Evolutionary conservation across 306 rosid species (phyloP).

Genomic region (Rosa persica): DNA sequence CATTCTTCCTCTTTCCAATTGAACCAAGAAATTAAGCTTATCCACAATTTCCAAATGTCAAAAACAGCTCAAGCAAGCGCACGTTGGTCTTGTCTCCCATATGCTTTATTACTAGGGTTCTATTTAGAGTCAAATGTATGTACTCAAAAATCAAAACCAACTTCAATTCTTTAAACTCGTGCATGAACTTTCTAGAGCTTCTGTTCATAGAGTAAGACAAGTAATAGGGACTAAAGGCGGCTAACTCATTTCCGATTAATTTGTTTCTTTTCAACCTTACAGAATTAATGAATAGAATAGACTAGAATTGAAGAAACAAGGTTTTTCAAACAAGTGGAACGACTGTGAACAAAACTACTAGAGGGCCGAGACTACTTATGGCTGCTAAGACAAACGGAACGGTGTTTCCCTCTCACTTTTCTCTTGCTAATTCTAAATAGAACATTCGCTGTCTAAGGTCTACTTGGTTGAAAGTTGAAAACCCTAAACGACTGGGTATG

Average conservation of each 20-base stretch:
- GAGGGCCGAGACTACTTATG: background rate
- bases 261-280: background rate
- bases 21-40: background rate
- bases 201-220: background rate
- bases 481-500: background rate
- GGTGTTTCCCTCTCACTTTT: background rate
- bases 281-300: background rate
- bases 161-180: background rate
- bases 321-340: background rate
- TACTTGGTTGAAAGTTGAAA: constrained; percentile 7
- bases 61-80: background rate
- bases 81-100: constrained; percentile 1
- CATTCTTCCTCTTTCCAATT: background rate
- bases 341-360: background rate
- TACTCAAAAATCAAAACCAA: constrained; percentile 5
- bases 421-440: background rate
- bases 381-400: constrained; percentile 5
- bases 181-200: background rate
- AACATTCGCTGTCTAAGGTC: background rate
- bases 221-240: background rate
- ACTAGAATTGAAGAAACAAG: background rate
- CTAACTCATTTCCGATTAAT: background rate
- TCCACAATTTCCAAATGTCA: constrained; percentile 11
- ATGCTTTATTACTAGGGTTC: background rate
- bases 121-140: background rate